Percentiles rank a stretch among this genome's conserved stretches.
phyloP scores from a whole-genome alignment of 78 protist species.

The Speleostelium caveatum region DNA sequence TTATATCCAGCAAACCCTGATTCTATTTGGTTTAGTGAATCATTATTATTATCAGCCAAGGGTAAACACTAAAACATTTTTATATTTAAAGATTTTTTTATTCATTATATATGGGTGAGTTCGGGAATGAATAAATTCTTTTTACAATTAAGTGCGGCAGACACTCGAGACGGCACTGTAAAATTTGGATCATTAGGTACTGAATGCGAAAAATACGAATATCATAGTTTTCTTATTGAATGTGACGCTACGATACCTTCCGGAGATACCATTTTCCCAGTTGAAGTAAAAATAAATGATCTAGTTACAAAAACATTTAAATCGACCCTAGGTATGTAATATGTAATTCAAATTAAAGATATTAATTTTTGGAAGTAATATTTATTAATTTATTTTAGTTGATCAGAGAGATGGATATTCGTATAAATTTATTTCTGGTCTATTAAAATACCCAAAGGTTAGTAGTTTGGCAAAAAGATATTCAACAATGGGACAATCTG shows the following conservation, averaged over 20 bases:
- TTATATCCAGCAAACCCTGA: too few relatives aligned
- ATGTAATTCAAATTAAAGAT: too few relatives aligned
- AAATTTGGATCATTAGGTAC: neutral
- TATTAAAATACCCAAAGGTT: neutral
- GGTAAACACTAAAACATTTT: neutral
- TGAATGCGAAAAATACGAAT: neutral
- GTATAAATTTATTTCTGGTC: neutral
- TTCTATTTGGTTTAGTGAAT: too few relatives aligned
- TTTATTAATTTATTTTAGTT: neutral
- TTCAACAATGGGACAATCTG: neutral
- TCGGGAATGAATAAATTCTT: neutral
- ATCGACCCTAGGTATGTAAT: neutral
- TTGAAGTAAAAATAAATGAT: neutral
- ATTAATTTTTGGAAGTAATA: too few relatives aligned
- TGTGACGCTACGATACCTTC: neutral
- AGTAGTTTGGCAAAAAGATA: neutral
- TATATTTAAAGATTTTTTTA: neutral
- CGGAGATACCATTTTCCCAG: neutral
- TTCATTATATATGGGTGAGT: neutral
- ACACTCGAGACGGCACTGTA: neutral
- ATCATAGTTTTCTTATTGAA: too few relatives aligned
- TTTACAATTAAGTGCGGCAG: neutral
- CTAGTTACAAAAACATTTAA: neutral
- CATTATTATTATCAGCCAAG: too few relatives aligned
- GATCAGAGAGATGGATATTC: neutral